phyloP scores from a whole-genome alignment of 805 yeast species.

The Sugiyamaella marilandica region DNA sequence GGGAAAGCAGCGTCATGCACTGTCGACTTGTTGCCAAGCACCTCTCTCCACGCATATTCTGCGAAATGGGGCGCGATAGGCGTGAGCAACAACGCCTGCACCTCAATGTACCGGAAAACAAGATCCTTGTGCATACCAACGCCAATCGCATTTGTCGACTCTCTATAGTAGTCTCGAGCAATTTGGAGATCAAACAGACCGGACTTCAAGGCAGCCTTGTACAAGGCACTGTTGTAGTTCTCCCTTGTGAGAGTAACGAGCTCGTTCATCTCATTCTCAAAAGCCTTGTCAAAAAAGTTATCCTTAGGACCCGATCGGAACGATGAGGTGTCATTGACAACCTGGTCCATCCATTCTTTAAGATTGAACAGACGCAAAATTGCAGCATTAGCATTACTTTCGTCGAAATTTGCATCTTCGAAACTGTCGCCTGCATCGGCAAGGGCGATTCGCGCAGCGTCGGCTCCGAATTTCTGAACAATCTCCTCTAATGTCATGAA shows the following conservation, averaged over 20 bases:
- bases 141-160: slow-evolving; percentile 46
- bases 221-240: slow-evolving; percentile 67
- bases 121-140: slow-evolving; percentile 76
- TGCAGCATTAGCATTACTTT: slow-evolving; percentile 94
- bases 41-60: slow-evolving; percentile 82
- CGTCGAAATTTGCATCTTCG: slow-evolving; percentile 98
- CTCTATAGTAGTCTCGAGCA: slow-evolving; percentile 95
- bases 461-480: slow-evolving; percentile 90
- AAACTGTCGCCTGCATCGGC: slow-evolving; percentile 98
- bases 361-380: slow-evolving; percentile 86
- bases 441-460: slow-evolving; percentile 92
- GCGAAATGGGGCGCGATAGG: slow-evolving; percentile 97
- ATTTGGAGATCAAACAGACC: slow-evolving; percentile 94
- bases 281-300: slow-evolving; percentile 78
- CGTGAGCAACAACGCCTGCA: slow-evolving; percentile 76
- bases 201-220: slow-evolving; percentile 81
- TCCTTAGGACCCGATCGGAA: slow-evolving; percentile 53
- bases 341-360: slow-evolving; percentile 93
- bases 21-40: slow-evolving; percentile 59
- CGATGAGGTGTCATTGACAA: slow-evolving; percentile 45
- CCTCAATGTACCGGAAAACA: slow-evolving; percentile 74
- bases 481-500: slow-evolving; percentile 85
- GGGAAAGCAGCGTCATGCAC: slow-evolving; percentile 82
- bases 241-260: slow-evolving; percentile 70
- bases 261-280: slow-evolving; percentile 87